These are phyloP conservation scores for Pythium brachiatum DNA, from an alignment of 352 stramenopile genomes.

Conservation along the genomic window DNA sequence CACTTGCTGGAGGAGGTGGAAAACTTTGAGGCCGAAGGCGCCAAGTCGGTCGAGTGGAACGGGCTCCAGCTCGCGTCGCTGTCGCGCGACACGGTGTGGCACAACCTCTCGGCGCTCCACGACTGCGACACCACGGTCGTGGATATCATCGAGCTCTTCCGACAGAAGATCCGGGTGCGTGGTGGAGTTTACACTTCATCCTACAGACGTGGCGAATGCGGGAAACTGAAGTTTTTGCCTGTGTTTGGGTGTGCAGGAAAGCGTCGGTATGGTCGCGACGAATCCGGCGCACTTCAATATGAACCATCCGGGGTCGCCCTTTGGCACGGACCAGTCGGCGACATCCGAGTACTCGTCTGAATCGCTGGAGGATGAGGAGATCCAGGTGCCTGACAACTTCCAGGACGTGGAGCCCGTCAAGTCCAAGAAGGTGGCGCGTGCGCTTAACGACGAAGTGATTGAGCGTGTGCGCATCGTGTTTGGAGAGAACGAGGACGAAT, in stretches of 20 bases:
- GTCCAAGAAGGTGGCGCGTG: constrained; percentile 65
- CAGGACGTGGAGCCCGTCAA: constrained; percentile 77
- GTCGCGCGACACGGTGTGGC: constrained; percentile 55
- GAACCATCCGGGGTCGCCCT: constrained; percentile 23
- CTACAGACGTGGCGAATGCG: background rate
- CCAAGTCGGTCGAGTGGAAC: constrained; percentile 34
- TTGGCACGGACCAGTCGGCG: constrained; percentile 24
- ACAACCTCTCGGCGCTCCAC: constrained; percentile 57
- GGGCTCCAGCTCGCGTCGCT: constrained; percentile 39
- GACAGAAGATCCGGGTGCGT: constrained; percentile 54
- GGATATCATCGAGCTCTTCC: constrained; percentile 39
- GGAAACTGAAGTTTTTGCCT: background rate
- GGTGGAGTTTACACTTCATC: background rate
- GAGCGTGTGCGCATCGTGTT: constrained; percentile 46
- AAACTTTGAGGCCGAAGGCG: constrained; percentile 46
- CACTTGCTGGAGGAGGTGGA: constrained; percentile 59
- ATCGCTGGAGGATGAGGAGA: constrained; percentile 42
- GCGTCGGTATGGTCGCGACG: constrained; percentile 40
- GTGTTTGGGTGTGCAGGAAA: constrained; percentile 32
- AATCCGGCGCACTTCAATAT: constrained; percentile 42
- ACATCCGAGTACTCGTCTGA: constrained; percentile 54
- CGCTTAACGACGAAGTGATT: constrained; percentile 80
- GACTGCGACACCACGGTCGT: constrained; percentile 47
- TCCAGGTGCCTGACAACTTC: constrained; percentile 45
- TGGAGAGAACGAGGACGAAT: constrained; percentile 52